Conservation (phyloP, 1,284 basidiomycete genomes). For the Fomitopsis pinicola region DNA sequence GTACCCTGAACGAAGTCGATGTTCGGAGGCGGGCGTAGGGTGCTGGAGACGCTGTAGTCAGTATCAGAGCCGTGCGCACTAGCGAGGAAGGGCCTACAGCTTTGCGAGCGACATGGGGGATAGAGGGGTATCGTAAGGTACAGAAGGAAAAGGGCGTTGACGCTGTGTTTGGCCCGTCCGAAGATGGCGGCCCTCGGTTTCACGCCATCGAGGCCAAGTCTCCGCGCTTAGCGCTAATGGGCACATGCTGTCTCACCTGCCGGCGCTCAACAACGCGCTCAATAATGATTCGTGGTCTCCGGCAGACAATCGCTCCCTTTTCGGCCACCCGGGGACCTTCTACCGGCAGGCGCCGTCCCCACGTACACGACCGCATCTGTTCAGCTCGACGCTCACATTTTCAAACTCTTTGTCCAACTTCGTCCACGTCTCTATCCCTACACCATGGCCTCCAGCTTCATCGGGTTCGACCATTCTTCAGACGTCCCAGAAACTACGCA, state of each 20-base stretch:
- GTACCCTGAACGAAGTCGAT: slow-evolving; percentile 79
- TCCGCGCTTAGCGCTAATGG: neutral
- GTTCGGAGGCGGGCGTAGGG: slow-evolving; percentile 74
- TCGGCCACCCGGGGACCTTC: neutral
- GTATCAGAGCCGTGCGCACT: neutral
- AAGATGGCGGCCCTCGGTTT: neutral
- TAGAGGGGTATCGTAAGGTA: slow-evolving; percentile 15
- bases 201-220: neutral
- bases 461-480: slow-evolving; percentile 43
- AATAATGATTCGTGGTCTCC: neutral
- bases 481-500: neutral
- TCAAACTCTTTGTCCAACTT: slow-evolving; percentile 1
- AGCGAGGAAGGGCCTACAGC: slow-evolving; percentile 2
- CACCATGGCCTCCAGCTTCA: slow-evolving; percentile 68
- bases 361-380: neutral
- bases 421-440: slow-evolving; percentile 3
- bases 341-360: neutral
- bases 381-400: slow-evolving; percentile 2
- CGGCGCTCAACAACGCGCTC: neutral
- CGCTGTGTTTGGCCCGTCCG: neutral
- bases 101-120: slow-evolving; percentile 18
- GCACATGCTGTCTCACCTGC: neutral
- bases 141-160: neutral
- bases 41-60: slow-evolving; percentile 36
- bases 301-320: neutral